Conservation (phyloP, 2,329 filamentous ascomycete species). For the Decorospora gaudefroyi region DNA sequence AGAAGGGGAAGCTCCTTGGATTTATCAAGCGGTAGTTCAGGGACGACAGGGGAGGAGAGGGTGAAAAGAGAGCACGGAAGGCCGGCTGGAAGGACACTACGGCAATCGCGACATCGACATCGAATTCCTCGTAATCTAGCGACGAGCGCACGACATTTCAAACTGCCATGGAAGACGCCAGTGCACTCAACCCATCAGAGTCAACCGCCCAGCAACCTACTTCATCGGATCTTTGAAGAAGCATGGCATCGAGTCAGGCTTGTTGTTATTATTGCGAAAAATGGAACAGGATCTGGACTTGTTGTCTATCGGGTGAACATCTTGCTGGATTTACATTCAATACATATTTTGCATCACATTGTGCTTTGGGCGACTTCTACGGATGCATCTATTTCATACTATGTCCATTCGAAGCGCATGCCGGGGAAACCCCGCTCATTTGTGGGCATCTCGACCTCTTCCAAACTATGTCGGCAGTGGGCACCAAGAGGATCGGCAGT, state of each 20-base stretch:
- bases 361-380: neutral
- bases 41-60: neutral
- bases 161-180: too few species aligned
- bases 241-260: neutral
- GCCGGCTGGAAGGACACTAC: neutral
- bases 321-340: conserved; percentile 12
- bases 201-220: too few species aligned
- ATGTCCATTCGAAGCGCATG: neutral
- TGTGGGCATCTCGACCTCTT: neutral
- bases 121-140: conserved; percentile 1
- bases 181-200: too few species aligned
- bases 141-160: neutral
- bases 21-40: conserved; percentile 27
- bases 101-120: conserved; percentile 1
- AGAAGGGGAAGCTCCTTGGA: conserved; percentile 31
- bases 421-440: neutral
- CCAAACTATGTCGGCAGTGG: conserved; percentile 16
- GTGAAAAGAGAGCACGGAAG: neutral
- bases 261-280: neutral
- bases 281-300: neutral
- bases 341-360: conserved; percentile 9
- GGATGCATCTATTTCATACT: neutral
- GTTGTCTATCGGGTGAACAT: conserved; percentile 1
- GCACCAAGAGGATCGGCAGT: conserved; percentile 8
- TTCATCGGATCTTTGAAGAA: too few species aligned